Base-by-base conservation (phyloP, 2,329 filamentous ascomycete species). In the Zasmidium citrigriseum region DNA sequence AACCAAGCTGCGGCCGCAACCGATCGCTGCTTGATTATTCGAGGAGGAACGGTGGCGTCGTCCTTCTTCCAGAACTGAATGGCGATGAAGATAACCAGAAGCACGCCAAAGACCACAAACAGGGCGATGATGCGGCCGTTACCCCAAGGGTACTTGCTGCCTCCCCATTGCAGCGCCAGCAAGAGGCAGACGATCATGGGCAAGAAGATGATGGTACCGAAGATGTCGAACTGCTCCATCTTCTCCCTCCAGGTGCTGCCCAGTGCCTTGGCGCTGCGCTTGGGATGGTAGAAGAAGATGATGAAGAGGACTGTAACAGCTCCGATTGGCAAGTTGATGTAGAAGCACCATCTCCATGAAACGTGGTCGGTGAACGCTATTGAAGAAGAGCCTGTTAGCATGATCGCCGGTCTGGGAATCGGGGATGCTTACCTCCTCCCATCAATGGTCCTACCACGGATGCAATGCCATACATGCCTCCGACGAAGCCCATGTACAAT, bases 271-370 rank as follows among this genome's bases (percentile, higher is more conserved):
- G 70, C 74, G 23, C 68, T 70, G 46, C 72, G 69, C 2, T 72
- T 73, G 0, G 70, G 68, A 38, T 70, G 58, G 63, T 73, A 72
- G 63, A 74, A 72, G 64, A 75, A 61, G 57, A 70, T 52, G 57
- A 75, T 73, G 63, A 74, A 71, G 2, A 65, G 47, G 51, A 70
- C 29, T 0, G 78, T 79, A 16, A 80, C 61, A 2, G 72, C 77
- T 14, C 79, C 80, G 29, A 84, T 76, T 0, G 82, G 82, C 1
- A 84, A 70, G 61, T 85, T 84, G 68, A 84, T 82, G 56, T 78
- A 81, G 49, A 55, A 63, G 53, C 60, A 68, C 68, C 67, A 69
- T 27, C 68, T 53, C 68, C 68, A 70, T 9, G 62, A 60, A 14
- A 69, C 54, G 51, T 67, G 57, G 61, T 76, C 70, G 61, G 75